Conservation (phyloP, 2,329 filamentous ascomycete genomes). For the Macrophomina phaseolina region DNA sequence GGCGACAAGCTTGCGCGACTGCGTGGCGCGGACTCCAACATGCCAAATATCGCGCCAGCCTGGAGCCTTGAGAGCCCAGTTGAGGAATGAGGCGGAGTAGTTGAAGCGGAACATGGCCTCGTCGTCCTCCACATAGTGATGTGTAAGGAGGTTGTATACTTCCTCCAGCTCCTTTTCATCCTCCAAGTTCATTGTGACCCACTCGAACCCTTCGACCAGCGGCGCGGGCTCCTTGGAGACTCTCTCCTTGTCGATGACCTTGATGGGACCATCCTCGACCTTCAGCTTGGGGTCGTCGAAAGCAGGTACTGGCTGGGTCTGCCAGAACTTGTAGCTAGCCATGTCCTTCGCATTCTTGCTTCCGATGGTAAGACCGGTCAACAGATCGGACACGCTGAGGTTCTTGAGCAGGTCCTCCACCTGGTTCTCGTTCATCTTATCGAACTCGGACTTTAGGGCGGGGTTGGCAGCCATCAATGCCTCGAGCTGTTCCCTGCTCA, state of each 20-base stretch:
- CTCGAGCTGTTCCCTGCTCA: conserved; percentile 46
- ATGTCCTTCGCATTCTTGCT: conserved; percentile 95
- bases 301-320: conserved; percentile 90
- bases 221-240: conserved; percentile 78
- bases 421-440: conserved; percentile 36
- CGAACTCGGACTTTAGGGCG: conserved; percentile 44
- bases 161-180: conserved; percentile 81
- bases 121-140: conserved; percentile 96
- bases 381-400: conserved; percentile 71
- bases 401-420: conserved; percentile 61
- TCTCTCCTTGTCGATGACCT: conserved; percentile 76
- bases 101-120: conserved; percentile 98
- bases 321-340: conserved; percentile 98
- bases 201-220: conserved; percentile 83
- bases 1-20: conserved; percentile 86
- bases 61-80: conserved; percentile 93
- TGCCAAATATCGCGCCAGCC: conserved; percentile 96
- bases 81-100: conserved; percentile 86
- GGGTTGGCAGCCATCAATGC: conserved; percentile 46
- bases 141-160: conserved; percentile 87
- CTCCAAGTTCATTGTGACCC: conserved; percentile 87
- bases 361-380: conserved; percentile 75
- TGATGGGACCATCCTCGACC: conserved; percentile 79
- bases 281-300: conserved; percentile 65
- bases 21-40: conserved; percentile 83